These are phyloP conservation scores for Glebionis coronaria DNA, from an alignment of 129 eudicot species.

Conservation along the genomic window DNA sequence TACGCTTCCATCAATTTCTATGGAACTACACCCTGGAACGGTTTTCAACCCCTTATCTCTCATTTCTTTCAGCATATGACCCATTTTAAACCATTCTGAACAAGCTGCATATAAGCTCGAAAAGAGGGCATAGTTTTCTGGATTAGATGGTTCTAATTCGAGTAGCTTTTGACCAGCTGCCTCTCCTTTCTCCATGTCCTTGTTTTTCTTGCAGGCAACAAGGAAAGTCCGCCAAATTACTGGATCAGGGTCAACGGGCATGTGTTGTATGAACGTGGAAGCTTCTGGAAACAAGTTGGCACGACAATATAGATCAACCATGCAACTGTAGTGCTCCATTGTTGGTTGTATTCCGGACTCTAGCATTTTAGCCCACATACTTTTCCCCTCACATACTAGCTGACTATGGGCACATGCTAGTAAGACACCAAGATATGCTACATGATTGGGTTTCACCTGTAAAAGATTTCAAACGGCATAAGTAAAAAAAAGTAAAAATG, in stretches of 20 bases:
- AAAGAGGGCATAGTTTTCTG: slow-evolving; percentile 54
- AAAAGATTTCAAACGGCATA: slow-evolving; percentile 17
- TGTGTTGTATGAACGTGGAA: slow-evolving; percentile 33
- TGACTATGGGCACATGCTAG: slow-evolving; percentile 60
- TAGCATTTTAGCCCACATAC: slow-evolving; percentile 51
- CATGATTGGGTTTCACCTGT: slow-evolving; percentile 60
- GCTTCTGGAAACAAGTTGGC: slow-evolving; percentile 46
- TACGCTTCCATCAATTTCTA: slow-evolving; percentile 50
- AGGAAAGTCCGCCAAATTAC: slow-evolving; percentile 59
- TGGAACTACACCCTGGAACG: slow-evolving; percentile 63
- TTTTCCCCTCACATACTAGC: slow-evolving; percentile 49
- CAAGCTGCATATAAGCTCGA: slow-evolving; percentile 54
- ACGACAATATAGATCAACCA: slow-evolving; percentile 62
- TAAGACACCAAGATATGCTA: slow-evolving; percentile 55
- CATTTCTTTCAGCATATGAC: slow-evolving; percentile 47
- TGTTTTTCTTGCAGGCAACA: slow-evolving; percentile 50
- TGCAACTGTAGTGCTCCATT: slow-evolving; percentile 65
- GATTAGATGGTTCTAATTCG: slow-evolving; percentile 51
- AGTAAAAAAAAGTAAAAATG: neutral
- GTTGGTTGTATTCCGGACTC: slow-evolving; percentile 48
- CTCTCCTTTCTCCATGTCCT: slow-evolving; percentile 43
- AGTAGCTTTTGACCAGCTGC: slow-evolving; percentile 35
- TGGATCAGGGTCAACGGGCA: slow-evolving; percentile 56
- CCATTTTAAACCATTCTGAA: slow-evolving; percentile 54
- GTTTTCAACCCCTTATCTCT: slow-evolving; percentile 44